These are phyloP conservation scores for Xylaria nigripes DNA, from an alignment of 495 filamentous ascomycete genomes.

Conservation along the genomic window DNA sequence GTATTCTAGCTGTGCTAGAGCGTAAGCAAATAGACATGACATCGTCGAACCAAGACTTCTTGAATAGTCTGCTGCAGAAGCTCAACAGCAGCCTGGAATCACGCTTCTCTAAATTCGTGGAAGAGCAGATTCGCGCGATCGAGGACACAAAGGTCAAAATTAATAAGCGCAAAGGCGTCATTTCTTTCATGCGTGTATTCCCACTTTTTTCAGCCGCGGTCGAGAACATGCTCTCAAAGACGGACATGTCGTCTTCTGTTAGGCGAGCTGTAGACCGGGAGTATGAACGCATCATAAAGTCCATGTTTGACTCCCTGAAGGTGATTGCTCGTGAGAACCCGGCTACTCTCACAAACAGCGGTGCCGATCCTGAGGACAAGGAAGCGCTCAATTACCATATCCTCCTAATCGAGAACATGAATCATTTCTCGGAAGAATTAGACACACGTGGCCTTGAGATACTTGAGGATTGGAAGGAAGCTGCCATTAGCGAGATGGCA, in stretches of 20 bases:
- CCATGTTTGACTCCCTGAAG: constrained; percentile 94
- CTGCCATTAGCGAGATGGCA: constrained; percentile 67
- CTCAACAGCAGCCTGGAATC: constrained; percentile 65
- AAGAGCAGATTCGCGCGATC: constrained; percentile 89
- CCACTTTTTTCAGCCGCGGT: constrained; percentile 72
- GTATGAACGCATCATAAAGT: constrained; percentile 80
- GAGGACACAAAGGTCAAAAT: constrained; percentile 99
- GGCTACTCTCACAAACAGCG: constrained; percentile 37
- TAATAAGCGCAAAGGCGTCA: constrained; percentile 95
- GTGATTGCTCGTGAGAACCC: constrained; percentile 93
- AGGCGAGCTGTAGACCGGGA: constrained; percentile 75
- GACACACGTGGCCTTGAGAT: constrained; percentile 65
- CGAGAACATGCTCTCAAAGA: constrained; percentile 65
- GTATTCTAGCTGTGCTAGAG: constrained; percentile 74
- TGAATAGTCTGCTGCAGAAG: constrained; percentile 69
- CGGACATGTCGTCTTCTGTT: constrained; percentile 53
- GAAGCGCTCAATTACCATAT: constrained; percentile 95
- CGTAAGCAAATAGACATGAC: constrained; percentile 65
- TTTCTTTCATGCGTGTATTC: constrained; percentile 87
- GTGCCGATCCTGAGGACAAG: constrained; percentile 74
- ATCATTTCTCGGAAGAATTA: constrained; percentile 89
- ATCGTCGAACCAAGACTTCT: constrained; percentile 87
- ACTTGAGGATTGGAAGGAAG: constrained; percentile 69
- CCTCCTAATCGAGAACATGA: constrained; percentile 96
- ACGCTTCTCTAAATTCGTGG: constrained; percentile 80